phyloP scores from a whole-genome alignment of 352 stramenopile species.

The Chloridella minuta region DNA sequence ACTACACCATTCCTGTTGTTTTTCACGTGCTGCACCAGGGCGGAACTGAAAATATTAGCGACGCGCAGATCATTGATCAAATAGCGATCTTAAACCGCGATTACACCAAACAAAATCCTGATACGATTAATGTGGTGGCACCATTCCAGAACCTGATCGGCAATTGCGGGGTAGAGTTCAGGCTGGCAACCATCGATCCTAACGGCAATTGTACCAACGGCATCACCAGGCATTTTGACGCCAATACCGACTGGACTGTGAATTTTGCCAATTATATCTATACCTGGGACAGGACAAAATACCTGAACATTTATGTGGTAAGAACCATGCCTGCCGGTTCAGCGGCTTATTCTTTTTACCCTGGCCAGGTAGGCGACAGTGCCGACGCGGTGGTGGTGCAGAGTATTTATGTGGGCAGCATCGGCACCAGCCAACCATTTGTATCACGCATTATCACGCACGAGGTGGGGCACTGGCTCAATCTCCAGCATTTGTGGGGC shows the following conservation, averaged over 20 bases:
- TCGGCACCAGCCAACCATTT: no score
- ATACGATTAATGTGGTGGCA: neutral
- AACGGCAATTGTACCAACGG: neutral
- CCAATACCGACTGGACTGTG: neutral
- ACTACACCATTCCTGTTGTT: neutral
- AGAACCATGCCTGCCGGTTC: neutral
- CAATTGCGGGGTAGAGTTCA: neutral
- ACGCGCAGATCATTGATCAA: neutral
- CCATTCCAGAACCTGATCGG: neutral
- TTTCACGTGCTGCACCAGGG: neutral
- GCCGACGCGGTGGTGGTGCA: neutral
- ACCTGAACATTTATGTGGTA: conserved; percentile 6
- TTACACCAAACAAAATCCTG: neutral
- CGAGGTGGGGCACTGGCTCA: neutral
- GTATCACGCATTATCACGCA: neutral
- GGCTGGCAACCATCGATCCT: neutral
- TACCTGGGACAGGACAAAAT: neutral
- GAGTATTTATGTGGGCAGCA: neutral
- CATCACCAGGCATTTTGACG: neutral
- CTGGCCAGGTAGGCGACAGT: neutral
- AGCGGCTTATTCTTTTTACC: neutral
- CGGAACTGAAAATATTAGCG: neutral
- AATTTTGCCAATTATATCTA: neutral
- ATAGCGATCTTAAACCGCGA: neutral
- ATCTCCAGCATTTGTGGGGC: neutral